Conservation (phyloP, 2,329 filamentous ascomycete species). For the Paecilomyces variotii region DNA sequence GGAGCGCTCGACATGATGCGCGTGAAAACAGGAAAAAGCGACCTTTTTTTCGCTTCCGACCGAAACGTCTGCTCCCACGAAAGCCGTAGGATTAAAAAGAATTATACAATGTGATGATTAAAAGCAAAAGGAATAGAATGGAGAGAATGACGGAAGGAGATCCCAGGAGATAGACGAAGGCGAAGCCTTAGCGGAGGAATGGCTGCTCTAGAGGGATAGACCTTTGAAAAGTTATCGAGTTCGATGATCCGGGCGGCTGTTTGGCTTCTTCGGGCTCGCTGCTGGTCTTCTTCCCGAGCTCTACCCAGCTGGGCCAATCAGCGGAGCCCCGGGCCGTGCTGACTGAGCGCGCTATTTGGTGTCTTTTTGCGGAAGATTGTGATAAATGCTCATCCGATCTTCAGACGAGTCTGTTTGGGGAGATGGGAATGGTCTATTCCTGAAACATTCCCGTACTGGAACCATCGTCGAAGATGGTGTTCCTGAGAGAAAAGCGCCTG, state of each 20-base stretch:
- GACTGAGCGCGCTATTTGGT: not conserved
- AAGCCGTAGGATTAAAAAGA: not conserved
- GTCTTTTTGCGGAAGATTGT: not conserved
- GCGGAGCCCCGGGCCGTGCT: not conserved
- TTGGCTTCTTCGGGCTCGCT: not conserved
- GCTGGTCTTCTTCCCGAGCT: not conserved
- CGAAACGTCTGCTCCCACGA: not conserved
- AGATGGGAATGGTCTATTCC: not conserved
- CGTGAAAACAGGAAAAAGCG: slow-evolving; percentile 8
- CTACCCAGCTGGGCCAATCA: not conserved
- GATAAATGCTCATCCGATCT: not conserved
- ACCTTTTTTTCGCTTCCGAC: not conserved
- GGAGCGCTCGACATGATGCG: slow-evolving; percentile 35
- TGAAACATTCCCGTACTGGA: not conserved
- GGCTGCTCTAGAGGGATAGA: not conserved
- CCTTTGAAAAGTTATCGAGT: not conserved
- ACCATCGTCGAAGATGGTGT: not conserved
- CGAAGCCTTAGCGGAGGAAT: not conserved
- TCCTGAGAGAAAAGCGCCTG: not conserved
- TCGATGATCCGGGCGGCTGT: not conserved
- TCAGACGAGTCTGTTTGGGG: not conserved
- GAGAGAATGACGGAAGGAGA: not conserved
- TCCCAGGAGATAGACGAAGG: not conserved
- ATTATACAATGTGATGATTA: not conserved
- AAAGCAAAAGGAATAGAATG: not conserved